Evolutionary conservation across 176 grass and related monocot genomes (phyloP), one percentile per base, ranked within the genome.

Genomic region (Miscanthus lutarioriparius): DNA sequence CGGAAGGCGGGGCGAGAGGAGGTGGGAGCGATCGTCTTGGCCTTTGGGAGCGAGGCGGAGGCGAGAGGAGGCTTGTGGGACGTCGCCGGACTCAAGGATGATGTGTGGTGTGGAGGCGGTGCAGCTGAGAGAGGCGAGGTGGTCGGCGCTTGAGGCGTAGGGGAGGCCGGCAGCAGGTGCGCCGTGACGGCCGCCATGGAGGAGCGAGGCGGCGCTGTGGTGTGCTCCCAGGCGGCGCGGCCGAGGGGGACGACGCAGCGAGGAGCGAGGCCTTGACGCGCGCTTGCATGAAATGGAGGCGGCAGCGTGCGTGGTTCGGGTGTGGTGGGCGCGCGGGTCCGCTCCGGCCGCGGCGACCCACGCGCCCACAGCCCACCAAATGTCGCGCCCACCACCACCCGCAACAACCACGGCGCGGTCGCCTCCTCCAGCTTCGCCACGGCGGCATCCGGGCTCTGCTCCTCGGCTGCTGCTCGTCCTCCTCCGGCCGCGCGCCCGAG

Each of bases 21-120:
- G 86, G 72, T 92, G 83, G 70, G 78, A 90, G 73, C 93, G 92
- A 74, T 92, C 90, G 58, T 95, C 88, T 70, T 95, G 93, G 85
- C 68, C 85, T 92, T n/a, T n/a, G n/a, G 93, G 54, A 95, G 83
- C 38, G 81, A 84, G 39, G 88, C 90, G 39, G 92, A 82, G 37
- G 85, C 75, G 67, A 92, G 86, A n/a, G n/a, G n/a, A n/a, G n/a
- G n/a, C n/a, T n/a, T n/a, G 81, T 82, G 87, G 90, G 12, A 78
- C 64, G 64, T 90, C 80, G 56, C 79, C 85, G 53, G 86, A 63
- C 53, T 85, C 78, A 9, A 94, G 83, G 16, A n/a, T n/a, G 83
- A 70, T 33, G 84, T 8, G 84, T 49, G 51, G 81, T 38, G 47
- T 51, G 51, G 80, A 94, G 89, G 82, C 85, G 80, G 76, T 59